Percentiles rank a stretch among this genome's conserved stretches.
These are phyloP conservation scores for Lophiotrema nucula DNA, from an alignment of 495 filamentous ascomycete species.

Conservation along the genomic window DNA sequence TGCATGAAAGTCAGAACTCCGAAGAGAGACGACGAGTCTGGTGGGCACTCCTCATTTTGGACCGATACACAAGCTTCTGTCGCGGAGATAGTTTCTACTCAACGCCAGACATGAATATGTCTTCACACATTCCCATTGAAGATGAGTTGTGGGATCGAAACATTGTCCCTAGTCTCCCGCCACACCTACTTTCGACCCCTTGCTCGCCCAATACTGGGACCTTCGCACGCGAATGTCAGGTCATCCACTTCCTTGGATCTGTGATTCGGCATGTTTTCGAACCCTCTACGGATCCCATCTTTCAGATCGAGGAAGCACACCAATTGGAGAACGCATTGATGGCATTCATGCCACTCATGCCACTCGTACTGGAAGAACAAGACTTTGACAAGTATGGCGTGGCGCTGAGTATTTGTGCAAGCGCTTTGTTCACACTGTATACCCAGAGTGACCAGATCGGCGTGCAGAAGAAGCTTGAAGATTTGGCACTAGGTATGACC, in stretches of 20 bases:
- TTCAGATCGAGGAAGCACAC: neutral
- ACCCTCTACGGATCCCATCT: neutral
- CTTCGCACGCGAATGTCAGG: slow-evolving; percentile 1
- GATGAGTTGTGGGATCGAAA: neutral
- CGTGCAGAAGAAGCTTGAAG: neutral
- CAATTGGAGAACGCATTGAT: neutral
- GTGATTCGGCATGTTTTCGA: neutral
- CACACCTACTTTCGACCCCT: neutral
- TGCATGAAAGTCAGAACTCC: too few species aligned
- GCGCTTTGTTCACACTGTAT: neutral
- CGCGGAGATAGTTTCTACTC: neutral
- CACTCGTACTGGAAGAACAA: neutral
- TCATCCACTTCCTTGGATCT: neutral
- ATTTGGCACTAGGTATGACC: neutral
- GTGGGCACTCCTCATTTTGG: neutral
- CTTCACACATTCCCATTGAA: neutral
- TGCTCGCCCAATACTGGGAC: neutral
- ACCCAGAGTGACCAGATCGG: neutral
- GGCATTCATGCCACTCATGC: neutral
- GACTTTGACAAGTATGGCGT: neutral
- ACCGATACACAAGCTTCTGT: neutral
- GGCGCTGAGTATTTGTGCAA: neutral
- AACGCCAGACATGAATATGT: neutral
- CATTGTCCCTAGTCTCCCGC: neutral
- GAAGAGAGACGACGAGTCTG: neutral